A percentile compares a stretch with the other conserved stretches of the same genome.
phyloP scores from a whole-genome alignment of 306 rosid species.

The Inga leiocalycina region DNA sequence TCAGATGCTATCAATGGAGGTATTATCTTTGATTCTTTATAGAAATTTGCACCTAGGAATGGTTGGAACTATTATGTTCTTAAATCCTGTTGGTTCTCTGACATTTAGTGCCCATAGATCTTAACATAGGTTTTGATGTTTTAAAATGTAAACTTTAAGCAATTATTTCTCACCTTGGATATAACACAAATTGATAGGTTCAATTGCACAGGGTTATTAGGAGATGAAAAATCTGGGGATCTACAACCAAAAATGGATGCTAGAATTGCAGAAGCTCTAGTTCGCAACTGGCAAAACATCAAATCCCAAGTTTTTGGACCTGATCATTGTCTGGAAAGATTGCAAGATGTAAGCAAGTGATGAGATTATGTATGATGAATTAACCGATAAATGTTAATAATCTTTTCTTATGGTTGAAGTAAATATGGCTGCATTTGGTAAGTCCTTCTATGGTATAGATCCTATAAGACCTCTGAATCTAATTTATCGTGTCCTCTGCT shows the following conservation, averaged over 20 bases:
- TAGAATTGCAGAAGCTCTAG: slow-evolving; percentile 85
- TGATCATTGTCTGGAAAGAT: slow-evolving; percentile 62
- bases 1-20: slow-evolving; percentile 59
- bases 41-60: slow-evolving; percentile 20
- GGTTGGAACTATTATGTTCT: neutral
- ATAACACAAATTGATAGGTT: slow-evolving; percentile 19
- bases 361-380: neutral
- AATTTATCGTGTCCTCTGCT: slow-evolving; percentile 18
- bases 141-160: slow-evolving; percentile 18
- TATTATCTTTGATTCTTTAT: slow-evolving; percentile 35
- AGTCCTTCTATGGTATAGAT: slow-evolving; percentile 3
- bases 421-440: slow-evolving; percentile 14
- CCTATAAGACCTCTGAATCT: neutral
- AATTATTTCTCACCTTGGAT: slow-evolving; percentile 10
- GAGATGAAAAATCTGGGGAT: slow-evolving; percentile 54
- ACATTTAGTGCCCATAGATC: slow-evolving; percentile 3
- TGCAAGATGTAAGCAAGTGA: slow-evolving; percentile 61
- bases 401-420: neutral
- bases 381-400: neutral
- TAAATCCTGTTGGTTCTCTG: slow-evolving; percentile 10
- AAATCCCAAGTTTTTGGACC: slow-evolving; percentile 94
- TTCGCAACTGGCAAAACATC: slow-evolving; percentile 85
- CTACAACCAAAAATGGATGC: slow-evolving; percentile 80
- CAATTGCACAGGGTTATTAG: slow-evolving; percentile 47
- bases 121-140: slow-evolving; percentile 29